These are phyloP conservation scores for Potentilla sterilis DNA, from an alignment of 306 rosid species.

Conservation along the genomic window DNA sequence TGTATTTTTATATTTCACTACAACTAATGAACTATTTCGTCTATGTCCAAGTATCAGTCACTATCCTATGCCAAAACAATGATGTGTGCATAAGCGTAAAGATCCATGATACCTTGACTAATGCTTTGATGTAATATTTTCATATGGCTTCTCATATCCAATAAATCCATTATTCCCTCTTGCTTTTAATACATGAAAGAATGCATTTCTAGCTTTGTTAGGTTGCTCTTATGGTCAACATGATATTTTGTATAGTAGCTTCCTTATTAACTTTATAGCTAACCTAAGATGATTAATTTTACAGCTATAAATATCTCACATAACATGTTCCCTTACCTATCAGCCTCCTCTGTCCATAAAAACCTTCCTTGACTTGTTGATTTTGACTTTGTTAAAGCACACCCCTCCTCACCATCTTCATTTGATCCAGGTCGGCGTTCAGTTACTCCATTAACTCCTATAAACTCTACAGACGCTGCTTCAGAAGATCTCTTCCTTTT, in stretches of 20 bases:
- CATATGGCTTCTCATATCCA: not conserved
- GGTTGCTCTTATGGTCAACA: not conserved
- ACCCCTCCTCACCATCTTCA: conserved; percentile 34
- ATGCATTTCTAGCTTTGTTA: not conserved
- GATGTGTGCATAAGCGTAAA: not conserved
- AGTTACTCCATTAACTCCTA: conserved; percentile 39
- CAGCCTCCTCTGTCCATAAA: conserved; percentile 78
- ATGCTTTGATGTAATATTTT: not conserved
- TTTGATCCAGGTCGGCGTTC: conserved; percentile 29
- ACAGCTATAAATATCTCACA: not conserved
- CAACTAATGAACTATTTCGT: not conserved
- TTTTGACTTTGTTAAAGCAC: conserved; percentile 48
- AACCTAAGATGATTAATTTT: not conserved
- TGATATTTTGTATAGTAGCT: not conserved
- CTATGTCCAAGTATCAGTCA: not conserved
- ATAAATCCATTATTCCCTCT: not conserved
- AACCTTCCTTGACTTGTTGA: conserved; percentile 61
- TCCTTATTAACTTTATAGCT: not conserved
- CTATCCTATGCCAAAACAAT: not conserved
- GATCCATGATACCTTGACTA: not conserved
- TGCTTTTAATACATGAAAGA: not conserved
- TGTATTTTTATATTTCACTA: not conserved
- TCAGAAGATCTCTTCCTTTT: conserved; percentile 36
- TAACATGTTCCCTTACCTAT: conserved; percentile 48
- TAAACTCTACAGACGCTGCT: conserved; percentile 41